Base-by-base conservation (phyloP, 305 asterid species). In the Withania somnifera region DNA sequence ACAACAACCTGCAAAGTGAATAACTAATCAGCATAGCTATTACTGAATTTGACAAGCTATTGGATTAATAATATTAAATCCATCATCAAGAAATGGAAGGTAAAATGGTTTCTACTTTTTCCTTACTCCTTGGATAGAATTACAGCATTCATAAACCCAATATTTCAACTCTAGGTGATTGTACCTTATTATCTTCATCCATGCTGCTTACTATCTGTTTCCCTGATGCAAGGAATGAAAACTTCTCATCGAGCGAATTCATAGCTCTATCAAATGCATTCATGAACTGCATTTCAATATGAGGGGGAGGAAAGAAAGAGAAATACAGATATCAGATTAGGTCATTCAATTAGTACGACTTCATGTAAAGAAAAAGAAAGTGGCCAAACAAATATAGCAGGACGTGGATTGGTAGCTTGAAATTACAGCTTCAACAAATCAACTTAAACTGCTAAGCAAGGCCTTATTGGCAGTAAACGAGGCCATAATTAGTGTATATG, bases 211-310 rank as follows among this genome's bases (percentile, higher is more conserved):
- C 92, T 78, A 96, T 83, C 89, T 88, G 98, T 86, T 92, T 93
- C 58, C 89, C 77, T 19, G 98, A 92, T 10, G 97, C 87, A 71
- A 96, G 97, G 89, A 96, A 91, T 20, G 88, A 84, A 64, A 87
- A 90, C 14, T 90, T 89, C 58, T 94, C 97, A 82, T 96, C 99
- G 54, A 94, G 95, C 83, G 71, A 86, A 86, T 96, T 94, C 99
- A 96, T 96, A 86, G 98, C 97, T 84, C 88, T 86, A 89, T 96
- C 93, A 86, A 94, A 96, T 81, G 95, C 97, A 88, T 94, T 94
- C 96, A 94, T 89, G 90, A 91, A 90, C 99, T 96, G 97, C 98
- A 93, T 84, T 81, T 83, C 78, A 53, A 58, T 28, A 75, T 8
- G 79, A 73, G 24, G 40, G 40, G 79, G 14, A 8, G 79, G 58